Conservation (phyloP, 805 yeast genomes). For the Sugiyamaella valdiviana region DNA sequence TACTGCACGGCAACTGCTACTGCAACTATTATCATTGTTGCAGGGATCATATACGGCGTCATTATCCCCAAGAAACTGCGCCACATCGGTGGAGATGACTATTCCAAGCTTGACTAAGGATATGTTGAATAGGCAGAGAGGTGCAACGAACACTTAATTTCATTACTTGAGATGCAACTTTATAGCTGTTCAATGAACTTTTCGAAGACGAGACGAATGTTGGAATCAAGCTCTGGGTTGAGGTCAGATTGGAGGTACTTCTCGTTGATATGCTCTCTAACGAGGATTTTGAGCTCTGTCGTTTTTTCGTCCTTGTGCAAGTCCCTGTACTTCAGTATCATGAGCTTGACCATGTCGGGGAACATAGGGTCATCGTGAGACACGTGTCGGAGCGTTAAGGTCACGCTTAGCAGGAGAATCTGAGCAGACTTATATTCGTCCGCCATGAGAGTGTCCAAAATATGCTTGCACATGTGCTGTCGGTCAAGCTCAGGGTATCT, state of each 20-base stretch:
- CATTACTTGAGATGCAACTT: background rate
- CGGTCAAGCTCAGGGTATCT: constrained; percentile 65
- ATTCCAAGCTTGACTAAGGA: constrained; percentile 10
- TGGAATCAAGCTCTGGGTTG: constrained; percentile 3
- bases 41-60: constrained; percentile 17
- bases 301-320: constrained; percentile 26
- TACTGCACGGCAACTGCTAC: constrained; percentile 20
- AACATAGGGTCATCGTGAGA: constrained; percentile 39
- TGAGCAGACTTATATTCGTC: constrained; percentile 33
- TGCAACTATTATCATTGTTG: constrained; percentile 16
- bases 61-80: constrained; percentile 21
- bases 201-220: constrained; percentile 7
- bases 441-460: constrained; percentile 44
- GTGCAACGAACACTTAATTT: too few relatives aligned
- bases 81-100: constrained; percentile 1
- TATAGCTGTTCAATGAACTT: constrained; percentile 3
- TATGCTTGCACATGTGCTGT: constrained; percentile 57
- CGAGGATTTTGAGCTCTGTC: constrained; percentile 18
- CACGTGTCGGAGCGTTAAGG: constrained; percentile 58
- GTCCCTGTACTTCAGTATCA: constrained; percentile 57
- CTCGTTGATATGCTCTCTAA: constrained; percentile 23
- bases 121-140: background rate
- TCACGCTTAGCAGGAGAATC: constrained; percentile 33
- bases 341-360: constrained; percentile 55
- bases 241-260: constrained; percentile 9